phyloP scores from a whole-genome alignment of 176 grass and related monocot genomes.

The Paspalum vaginatum region DNA sequence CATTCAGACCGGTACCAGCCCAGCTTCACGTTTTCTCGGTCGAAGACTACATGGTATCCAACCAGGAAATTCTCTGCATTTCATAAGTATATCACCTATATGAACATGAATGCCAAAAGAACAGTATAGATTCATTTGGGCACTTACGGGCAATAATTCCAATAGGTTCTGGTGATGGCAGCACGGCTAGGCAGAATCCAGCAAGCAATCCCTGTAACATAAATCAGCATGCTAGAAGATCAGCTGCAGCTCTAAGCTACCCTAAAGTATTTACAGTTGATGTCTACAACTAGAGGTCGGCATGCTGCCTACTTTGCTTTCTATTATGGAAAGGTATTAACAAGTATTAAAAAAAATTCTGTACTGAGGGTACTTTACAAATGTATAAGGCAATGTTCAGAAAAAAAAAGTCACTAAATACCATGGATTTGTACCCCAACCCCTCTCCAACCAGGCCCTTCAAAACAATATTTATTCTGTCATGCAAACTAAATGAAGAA shows the following conservation, averaged over 20 bases:
- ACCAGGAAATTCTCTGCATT: slow-evolving; percentile 94
- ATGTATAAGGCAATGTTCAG: not conserved
- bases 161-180: slow-evolving; percentile 59
- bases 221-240: not conserved
- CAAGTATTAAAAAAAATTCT: not conserved
- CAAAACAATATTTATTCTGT: not conserved
- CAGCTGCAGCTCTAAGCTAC: slow-evolving; percentile 6
- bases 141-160: slow-evolving; percentile 90
- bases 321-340: too few relatives aligned
- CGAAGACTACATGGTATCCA: slow-evolving; percentile 79
- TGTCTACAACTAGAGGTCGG: not conserved
- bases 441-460: not conserved
- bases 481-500: not conserved
- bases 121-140: not conserved
- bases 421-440: not conserved
- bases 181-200: slow-evolving; percentile 77
- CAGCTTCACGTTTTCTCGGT: slow-evolving; percentile 86
- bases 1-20: slow-evolving; percentile 87
- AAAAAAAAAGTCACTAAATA: not conserved
- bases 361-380: not conserved
- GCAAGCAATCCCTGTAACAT: slow-evolving; percentile 55
- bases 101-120: not conserved
- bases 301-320: too few relatives aligned
- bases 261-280: not conserved
- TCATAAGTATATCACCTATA: slow-evolving; percentile 7